phyloP scores from a whole-genome alignment of 306 rosid species.

The Glycine tomentella region DNA sequence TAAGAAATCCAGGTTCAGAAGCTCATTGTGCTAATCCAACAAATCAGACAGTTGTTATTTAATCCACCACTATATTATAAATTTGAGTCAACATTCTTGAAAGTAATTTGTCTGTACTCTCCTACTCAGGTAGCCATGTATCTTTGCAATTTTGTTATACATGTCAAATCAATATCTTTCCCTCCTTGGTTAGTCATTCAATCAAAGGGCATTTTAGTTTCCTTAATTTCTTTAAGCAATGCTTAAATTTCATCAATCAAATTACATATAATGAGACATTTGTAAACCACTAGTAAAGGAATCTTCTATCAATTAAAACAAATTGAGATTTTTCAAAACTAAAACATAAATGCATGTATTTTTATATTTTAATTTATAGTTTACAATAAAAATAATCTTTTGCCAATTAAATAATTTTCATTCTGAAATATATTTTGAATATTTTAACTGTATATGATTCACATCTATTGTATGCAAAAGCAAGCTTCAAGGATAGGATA shows the following conservation, averaged over 20 bases:
- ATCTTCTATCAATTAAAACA: background rate
- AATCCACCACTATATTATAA: background rate
- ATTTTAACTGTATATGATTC: background rate
- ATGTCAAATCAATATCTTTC: background rate
- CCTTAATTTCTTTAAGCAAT: background rate
- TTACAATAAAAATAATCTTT: no score
- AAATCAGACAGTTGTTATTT: constrained; percentile 4
- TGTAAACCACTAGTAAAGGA: background rate
- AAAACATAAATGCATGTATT: background rate
- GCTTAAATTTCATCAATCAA: background rate
- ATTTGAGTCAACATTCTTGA: background rate
- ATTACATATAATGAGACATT: background rate
- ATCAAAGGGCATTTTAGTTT: background rate
- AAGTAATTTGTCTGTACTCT: background rate
- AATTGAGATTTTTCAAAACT: background rate
- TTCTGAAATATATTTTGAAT: no score
- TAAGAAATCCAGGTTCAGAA: constrained; percentile 5
- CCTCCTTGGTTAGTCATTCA: background rate
- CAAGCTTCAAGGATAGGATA: constrained; percentile 13
- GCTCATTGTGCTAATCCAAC: constrained; percentile 13
- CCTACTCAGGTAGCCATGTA: background rate
- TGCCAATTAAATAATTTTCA: no score
- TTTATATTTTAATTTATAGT: no score
- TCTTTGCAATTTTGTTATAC: background rate
- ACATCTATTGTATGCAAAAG: constrained; percentile 22